Evolutionary conservation across 2,329 filamentous ascomycete genomes (phyloP).

Genomic region (Calonectria hongkongensis): DNA sequence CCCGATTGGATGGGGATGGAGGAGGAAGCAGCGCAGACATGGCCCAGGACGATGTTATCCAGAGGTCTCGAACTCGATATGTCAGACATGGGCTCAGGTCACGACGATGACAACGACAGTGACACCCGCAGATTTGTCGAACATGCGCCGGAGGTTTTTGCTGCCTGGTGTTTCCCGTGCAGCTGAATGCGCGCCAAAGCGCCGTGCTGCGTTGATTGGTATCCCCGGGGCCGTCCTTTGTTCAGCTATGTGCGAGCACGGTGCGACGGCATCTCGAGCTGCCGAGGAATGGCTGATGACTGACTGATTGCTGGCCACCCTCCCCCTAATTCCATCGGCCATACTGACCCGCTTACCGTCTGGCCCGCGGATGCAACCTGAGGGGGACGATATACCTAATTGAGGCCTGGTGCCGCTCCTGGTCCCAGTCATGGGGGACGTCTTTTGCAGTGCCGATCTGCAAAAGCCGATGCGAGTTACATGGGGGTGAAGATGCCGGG

Average conservation of each 20-base stretch:
- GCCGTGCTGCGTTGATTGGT: not conserved
- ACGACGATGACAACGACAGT: not conserved
- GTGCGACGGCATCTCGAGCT: not conserved
- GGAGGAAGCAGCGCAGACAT: not conserved
- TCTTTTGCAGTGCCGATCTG: slow-evolving; percentile 24
- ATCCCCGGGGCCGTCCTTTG: not conserved
- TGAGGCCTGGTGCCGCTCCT: slow-evolving; percentile 5
- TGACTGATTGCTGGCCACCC: not conserved
- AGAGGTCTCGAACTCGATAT: slow-evolving; percentile 2
- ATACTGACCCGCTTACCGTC: slow-evolving; percentile 26
- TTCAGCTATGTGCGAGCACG: not conserved
- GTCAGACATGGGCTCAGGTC: slow-evolving; percentile 8
- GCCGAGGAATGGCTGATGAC: slow-evolving; percentile 2
- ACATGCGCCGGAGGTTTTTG: not conserved
- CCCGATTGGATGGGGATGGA: not conserved
- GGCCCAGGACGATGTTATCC: not conserved
- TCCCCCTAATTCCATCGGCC: not conserved
- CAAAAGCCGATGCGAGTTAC: slow-evolving; percentile 26
- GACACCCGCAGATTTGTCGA: not conserved
- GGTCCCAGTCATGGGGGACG: slow-evolving; percentile 7
- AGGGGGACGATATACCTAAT: slow-evolving; percentile 11
- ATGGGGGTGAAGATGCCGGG: slow-evolving; percentile 26
- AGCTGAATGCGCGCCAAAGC: not conserved
- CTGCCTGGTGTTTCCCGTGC: slow-evolving; percentile 5
- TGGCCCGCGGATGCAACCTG: slow-evolving; percentile 24